Percentiles rank a stretch among this genome's conserved stretches.
Evolutionary conservation across 2,329 filamentous ascomycete genomes (phyloP).

Genomic region (Xylariaceae sp.): DNA sequence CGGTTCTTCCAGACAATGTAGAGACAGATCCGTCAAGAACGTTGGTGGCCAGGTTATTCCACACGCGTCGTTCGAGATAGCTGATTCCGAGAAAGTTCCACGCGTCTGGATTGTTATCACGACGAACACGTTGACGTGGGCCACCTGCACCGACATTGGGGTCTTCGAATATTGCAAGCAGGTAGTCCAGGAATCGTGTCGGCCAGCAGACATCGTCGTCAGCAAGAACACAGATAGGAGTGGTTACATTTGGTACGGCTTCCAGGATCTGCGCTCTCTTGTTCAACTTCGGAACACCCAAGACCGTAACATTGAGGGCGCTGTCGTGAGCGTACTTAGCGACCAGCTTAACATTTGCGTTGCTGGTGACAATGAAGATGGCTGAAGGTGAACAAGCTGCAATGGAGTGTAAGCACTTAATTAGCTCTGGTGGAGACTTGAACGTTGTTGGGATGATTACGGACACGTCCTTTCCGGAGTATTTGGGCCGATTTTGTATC

Average conservation of each 20-base stretch:
- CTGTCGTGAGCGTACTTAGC: neutral
- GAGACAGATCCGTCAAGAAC: slow-evolving; percentile 7
- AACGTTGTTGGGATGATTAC: slow-evolving; percentile 14
- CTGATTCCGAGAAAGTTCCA: slow-evolving; percentile 13
- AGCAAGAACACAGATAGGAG: slow-evolving; percentile 3
- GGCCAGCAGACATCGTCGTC: slow-evolving; percentile 11
- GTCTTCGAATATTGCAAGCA: slow-evolving; percentile 9
- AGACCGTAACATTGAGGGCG: neutral
- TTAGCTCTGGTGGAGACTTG: slow-evolving; percentile 1
- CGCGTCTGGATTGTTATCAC: neutral
- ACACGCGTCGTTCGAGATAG: slow-evolving; percentile 10
- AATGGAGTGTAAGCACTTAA: slow-evolving; percentile 1
- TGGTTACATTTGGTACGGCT: slow-evolving; percentile 1
- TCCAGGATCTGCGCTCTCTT: slow-evolving; percentile 7
- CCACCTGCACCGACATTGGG: slow-evolving; percentile 7
- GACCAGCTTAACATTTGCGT: neutral
- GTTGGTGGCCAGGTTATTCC: slow-evolving; percentile 12
- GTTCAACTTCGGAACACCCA: slow-evolving; percentile 3
- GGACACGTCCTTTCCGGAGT: slow-evolving; percentile 1
- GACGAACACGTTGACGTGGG: slow-evolving; percentile 1
- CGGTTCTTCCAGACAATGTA: slow-evolving; percentile 8
- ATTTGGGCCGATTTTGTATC: neutral
- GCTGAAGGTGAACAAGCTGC: slow-evolving; percentile 4
- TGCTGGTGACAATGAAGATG: slow-evolving; percentile 1
- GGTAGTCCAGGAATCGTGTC: slow-evolving; percentile 1